Percentiles rank a stretch among this genome's conserved stretches.
These are phyloP conservation scores for Escovopsis weberi DNA, from an alignment of 2,329 filamentous ascomycete species.

Conservation along the genomic window DNA sequence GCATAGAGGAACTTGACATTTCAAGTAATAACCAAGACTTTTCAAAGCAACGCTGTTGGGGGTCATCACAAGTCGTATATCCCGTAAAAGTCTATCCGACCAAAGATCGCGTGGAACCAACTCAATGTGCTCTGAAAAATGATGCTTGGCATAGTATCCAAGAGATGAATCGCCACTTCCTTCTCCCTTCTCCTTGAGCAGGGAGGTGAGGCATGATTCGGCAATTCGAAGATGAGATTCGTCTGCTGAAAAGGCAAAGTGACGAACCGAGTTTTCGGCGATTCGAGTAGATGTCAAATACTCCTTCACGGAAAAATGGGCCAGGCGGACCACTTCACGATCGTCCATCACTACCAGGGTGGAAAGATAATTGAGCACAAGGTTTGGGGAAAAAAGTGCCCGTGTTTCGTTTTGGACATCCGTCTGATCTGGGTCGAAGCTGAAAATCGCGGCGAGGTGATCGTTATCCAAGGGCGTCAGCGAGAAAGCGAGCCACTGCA, in stretches of 20 bases:
- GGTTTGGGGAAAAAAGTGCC: background rate
- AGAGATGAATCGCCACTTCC: background rate
- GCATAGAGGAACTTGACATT: too few relatives aligned
- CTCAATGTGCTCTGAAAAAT: background rate
- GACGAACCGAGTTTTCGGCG: background rate
- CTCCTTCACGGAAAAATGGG: slow-evolving; percentile 5
- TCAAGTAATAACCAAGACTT: too few relatives aligned
- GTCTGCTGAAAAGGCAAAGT: slow-evolving; percentile 1
- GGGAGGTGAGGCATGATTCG: background rate
- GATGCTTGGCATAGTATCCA: background rate
- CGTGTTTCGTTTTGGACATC: background rate
- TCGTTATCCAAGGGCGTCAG: background rate
- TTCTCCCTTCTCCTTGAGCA: too few relatives aligned
- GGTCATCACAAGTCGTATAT: too few relatives aligned
- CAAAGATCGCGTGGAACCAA: too few relatives aligned
- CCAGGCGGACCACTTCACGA: background rate
- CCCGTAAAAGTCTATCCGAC: too few relatives aligned
- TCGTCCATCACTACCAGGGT: background rate
- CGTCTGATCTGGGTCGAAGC: background rate
- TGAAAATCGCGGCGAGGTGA: slow-evolving; percentile 3
- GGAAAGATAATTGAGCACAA: slow-evolving; percentile 2
- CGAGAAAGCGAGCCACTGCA: slow-evolving; percentile 5
- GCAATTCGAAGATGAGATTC: slow-evolving; percentile 2
- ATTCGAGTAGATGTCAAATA: slow-evolving; percentile 4
- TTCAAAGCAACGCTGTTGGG: too few relatives aligned